Evolutionary conservation across 768 basidiomycete genomes (phyloP).

Genomic region (Auricularia sp.): DNA sequence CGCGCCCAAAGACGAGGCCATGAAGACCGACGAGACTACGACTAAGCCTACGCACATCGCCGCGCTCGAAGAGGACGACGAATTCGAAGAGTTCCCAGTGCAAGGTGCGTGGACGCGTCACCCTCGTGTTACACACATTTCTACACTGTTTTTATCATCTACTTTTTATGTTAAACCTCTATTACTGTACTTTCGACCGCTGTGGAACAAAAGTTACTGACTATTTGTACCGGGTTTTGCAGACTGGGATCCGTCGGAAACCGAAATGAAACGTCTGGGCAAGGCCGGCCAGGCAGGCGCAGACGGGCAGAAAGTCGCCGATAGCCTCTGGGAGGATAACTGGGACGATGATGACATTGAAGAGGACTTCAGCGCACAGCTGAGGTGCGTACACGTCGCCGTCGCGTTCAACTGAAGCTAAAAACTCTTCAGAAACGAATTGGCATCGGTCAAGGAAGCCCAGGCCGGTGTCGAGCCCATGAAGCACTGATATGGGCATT

Average conservation of each 20-base stretch:
- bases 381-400: constrained; percentile 48
- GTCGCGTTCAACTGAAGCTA: too few species aligned
- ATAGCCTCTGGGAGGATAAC: constrained; percentile 98
- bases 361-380: constrained; percentile 91
- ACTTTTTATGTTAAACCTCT: background rate
- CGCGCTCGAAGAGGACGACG: constrained; percentile 93
- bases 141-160: background rate
- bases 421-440: constrained; percentile 39
- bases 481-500: background rate
- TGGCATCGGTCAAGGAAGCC: constrained; percentile 35
- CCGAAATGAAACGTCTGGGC: constrained; percentile 68
- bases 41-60: constrained; percentile 33
- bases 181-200: too few species aligned
- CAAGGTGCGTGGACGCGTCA: constrained; percentile 47
- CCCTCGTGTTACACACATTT: background rate
- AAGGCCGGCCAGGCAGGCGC: constrained; percentile 66
- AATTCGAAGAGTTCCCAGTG: constrained; percentile 87
- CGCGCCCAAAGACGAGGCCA: background rate
- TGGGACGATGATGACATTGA: constrained; percentile 99
- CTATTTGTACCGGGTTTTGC: background rate
- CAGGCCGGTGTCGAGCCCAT: background rate
- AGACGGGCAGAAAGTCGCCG: constrained; percentile 53
- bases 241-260: constrained; percentile 87
- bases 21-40: background rate
- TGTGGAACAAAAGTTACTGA: background rate